Evolutionary conservation across 2,329 filamentous ascomycete species (phyloP).

Genomic region (Zymoseptoria brevis): DNA sequence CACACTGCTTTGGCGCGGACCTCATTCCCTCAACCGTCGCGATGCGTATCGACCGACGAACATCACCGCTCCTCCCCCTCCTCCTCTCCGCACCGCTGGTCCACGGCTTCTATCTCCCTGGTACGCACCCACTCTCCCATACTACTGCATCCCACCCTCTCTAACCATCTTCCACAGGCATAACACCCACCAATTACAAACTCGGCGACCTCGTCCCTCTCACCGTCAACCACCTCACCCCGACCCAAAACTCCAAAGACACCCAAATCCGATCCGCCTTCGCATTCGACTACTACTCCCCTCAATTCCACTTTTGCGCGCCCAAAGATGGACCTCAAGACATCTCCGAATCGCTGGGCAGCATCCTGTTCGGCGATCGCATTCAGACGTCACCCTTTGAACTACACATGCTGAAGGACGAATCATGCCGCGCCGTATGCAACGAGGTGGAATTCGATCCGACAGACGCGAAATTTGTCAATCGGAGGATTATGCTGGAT

Average conservation of each 20-base stretch:
- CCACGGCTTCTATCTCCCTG: constrained; percentile 76
- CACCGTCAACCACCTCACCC: constrained; percentile 86
- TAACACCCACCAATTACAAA: constrained; percentile 88
- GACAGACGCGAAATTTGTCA: constrained; percentile 68
- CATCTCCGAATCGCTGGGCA: constrained; percentile 83
- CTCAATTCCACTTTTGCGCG: constrained; percentile 77
- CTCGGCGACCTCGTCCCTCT: constrained; percentile 72
- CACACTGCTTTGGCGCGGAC: background rate
- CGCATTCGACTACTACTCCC: constrained; percentile 92
- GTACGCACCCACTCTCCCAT: constrained; percentile 29
- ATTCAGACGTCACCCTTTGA: constrained; percentile 96
- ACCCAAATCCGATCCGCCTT: constrained; percentile 83
- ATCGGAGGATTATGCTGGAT: constrained; percentile 69
- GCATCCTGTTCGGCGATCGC: constrained; percentile 92
- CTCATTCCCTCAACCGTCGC: constrained; percentile 1
- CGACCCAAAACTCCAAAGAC: constrained; percentile 68
- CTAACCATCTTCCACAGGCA: constrained; percentile 30
- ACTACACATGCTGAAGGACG: constrained; percentile 75
- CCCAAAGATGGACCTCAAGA: constrained; percentile 68
- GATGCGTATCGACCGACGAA: constrained; percentile 18
- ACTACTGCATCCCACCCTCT: background rate
- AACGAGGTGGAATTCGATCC: constrained; percentile 56
- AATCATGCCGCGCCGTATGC: constrained; percentile 79
- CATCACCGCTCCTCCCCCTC: constrained; percentile 14
- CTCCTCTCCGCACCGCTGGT: constrained; percentile 22